A percentile compares a stretch with the other conserved stretches of the same genome.
phyloP scores from a whole-genome alignment of 768 basidiomycete species.

The Boletus subparvulus region DNA sequence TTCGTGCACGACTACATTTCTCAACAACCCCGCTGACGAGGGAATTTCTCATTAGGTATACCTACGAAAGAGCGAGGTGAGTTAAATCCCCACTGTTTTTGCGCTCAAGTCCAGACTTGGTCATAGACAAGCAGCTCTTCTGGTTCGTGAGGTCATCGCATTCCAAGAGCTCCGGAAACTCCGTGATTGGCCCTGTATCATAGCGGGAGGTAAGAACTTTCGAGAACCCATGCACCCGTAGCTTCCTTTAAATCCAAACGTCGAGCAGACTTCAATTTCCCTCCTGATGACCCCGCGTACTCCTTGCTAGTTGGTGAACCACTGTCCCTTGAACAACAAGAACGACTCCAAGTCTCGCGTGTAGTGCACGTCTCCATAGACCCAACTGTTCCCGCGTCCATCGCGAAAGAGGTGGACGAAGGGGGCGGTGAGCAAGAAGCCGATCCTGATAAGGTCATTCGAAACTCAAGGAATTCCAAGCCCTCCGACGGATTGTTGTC shows the following conservation, averaged over 20 bases:
- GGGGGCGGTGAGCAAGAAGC: constrained; percentile 40
- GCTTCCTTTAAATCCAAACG: constrained; percentile 1
- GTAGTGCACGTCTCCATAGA: constrained; percentile 75
- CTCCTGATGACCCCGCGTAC: constrained; percentile 81
- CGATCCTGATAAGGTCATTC: constrained; percentile 72
- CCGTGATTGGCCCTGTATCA: constrained; percentile 70
- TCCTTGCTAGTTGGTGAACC: constrained; percentile 66
- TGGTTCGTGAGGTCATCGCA: constrained; percentile 59
- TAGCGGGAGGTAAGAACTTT: constrained; percentile 71
- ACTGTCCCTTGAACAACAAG: constrained; percentile 54
- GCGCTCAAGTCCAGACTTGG: background rate
- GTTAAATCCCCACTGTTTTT: constrained; percentile 20
- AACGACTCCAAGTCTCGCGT: constrained; percentile 56
- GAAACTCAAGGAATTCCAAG: constrained; percentile 62
- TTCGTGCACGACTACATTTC: constrained; percentile 35
- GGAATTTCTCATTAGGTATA: constrained; percentile 32
- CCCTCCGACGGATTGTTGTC: constrained; percentile 70
- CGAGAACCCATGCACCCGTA: background rate
- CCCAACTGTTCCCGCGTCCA: constrained; percentile 43
- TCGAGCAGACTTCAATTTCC: constrained; percentile 81
- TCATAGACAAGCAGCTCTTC: constrained; percentile 71
- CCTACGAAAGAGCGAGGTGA: constrained; percentile 81
- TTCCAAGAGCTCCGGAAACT: constrained; percentile 51
- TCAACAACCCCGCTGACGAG: background rate
- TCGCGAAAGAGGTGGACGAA: constrained; percentile 26